These are phyloP conservation scores for Sphagnum magellanicum DNA, from an alignment of 228 moss, liverwort and hornwort genomes.

Conservation along the genomic window DNA sequence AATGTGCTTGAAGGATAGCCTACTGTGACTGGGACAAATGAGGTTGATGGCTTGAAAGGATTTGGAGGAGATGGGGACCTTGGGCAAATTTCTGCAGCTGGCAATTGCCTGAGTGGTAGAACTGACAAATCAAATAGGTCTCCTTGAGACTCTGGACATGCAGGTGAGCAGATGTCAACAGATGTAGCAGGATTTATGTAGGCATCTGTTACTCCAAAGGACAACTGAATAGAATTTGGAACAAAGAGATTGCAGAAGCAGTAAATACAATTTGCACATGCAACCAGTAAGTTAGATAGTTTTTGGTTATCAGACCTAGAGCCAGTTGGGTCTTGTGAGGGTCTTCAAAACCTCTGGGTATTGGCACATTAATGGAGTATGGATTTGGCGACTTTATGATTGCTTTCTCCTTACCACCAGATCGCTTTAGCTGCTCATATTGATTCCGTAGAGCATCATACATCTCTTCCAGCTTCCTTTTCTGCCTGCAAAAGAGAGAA, in stretches of 20 bases:
- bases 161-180: slow-evolving; percentile 62
- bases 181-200: slow-evolving; percentile 53
- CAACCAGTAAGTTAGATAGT: slow-evolving; percentile 1
- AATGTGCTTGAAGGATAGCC: slow-evolving; percentile 53
- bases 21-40: slow-evolving; percentile 11
- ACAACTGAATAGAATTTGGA: slow-evolving; percentile 15
- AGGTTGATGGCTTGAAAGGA: not conserved
- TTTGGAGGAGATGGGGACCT: slow-evolving; percentile 1
- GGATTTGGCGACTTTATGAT: slow-evolving; percentile 48
- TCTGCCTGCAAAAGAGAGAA: slow-evolving; percentile 46
- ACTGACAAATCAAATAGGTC: slow-evolving; percentile 61
- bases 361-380: slow-evolving; percentile 54
- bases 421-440: slow-evolving; percentile 70
- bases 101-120: slow-evolving; percentile 30
- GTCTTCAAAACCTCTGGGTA: slow-evolving; percentile 58
- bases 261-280: not conserved
- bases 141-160: slow-evolving; percentile 61
- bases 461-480: slow-evolving; percentile 98
- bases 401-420: slow-evolving; percentile 35
- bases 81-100: slow-evolving; percentile 1
- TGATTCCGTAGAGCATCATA: slow-evolving; percentile 83
- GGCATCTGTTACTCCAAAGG: slow-evolving; percentile 40
- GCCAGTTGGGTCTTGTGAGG: slow-evolving; percentile 15
- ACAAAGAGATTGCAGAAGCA: not conserved
- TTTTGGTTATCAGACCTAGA: not conserved